Evolutionary conservation across 805 yeast species (phyloP).

Genomic region (Candida silvicultrix): DNA sequence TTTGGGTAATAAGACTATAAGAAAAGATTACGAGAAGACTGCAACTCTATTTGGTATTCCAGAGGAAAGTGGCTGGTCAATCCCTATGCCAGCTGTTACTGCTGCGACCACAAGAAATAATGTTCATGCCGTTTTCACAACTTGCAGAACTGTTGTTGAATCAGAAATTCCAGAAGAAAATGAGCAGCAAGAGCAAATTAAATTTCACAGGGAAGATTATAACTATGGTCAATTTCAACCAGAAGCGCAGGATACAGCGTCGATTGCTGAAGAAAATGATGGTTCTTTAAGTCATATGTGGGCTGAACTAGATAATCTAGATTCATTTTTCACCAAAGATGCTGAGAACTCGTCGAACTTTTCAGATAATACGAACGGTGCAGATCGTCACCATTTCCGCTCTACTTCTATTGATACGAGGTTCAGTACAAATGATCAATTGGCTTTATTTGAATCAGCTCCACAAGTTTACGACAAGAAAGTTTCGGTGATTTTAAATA

Average conservation of each 20-base stretch:
- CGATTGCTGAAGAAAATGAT: conserved; percentile 55
- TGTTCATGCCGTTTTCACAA: conserved; percentile 90
- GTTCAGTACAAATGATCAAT: conserved; percentile 38
- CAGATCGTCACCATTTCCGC: conserved; percentile 28
- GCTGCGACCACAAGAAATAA: conserved; percentile 87
- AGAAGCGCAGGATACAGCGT: conserved; percentile 32
- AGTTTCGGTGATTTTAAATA: conserved; percentile 67
- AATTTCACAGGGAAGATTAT: conserved; percentile 58
- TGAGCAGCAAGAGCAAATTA: conserved; percentile 27
- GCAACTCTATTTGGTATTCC: conserved; percentile 94
- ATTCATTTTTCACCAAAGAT: conserved; percentile 78
- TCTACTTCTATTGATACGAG: conserved; percentile 56
- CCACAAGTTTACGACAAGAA: conserved; percentile 77
- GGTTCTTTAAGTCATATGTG: conserved; percentile 84
- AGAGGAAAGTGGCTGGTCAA: conserved; percentile 93
- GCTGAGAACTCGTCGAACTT: conserved; percentile 22
- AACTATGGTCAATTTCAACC: conserved; percentile 27
- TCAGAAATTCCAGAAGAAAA: conserved; percentile 24
- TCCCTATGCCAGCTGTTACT: conserved; percentile 90
- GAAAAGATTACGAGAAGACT: conserved; percentile 77
- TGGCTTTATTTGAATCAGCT: conserved; percentile 58
- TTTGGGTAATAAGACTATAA: conserved; percentile 71
- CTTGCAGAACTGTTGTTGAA: conserved; percentile 47
- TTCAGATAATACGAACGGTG: conserved; percentile 17
- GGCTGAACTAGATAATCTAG: conserved; percentile 86